Base-by-base conservation (phyloP, 1,284 basidiomycete species). In the Ustilago curta region DNA sequence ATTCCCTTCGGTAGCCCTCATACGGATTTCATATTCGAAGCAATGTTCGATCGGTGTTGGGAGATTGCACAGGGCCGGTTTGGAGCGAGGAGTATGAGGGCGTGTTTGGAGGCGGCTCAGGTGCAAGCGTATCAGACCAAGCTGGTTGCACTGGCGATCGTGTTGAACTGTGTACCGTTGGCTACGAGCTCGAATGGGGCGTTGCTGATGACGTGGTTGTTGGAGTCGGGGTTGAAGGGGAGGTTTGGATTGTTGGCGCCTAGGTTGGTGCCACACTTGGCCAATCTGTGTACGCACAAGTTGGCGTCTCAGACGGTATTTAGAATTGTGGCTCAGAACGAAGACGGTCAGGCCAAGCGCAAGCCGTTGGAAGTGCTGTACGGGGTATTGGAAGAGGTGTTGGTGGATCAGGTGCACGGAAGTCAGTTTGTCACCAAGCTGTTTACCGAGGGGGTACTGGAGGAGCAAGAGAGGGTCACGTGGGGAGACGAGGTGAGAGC, bases 111-210 rank as follows among this genome's bases (percentile, higher is more conserved):
- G 86, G 94, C 91, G 83, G 89, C 92, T 35, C 89, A 91, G 78
- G 93, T 95, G 45, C 51, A 67, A 21, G 69, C 59, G 23, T 60
- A 47, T n/a, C 73, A 78, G 18, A 75, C 88, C 85, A 95, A 97
- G 84, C 93, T 95, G 45, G 92, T 98, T 69, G 95, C 95, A 6
- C 92, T 94, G 1, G 92, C 95, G 12, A 89, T 99, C 84, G 93
- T 99, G 70, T 89, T 99, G 80, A 97, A 99, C 87, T 97, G 95
- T 8, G 97, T 99, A 63, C 96, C 96, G 14, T 88, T 99, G 64
- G 95, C 96, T 5, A 99, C 96, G 32, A 98, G 97, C 84, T 93
- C 95, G 12, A 99, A 99, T 80, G 97, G 97, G 50, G 93, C 96
- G 0, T 87, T 99, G 59, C 87, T 99, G 54, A 87, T 99, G 54